Conservation (phyloP, 352 stramenopile species). For the Phytophthora pini region DNA sequence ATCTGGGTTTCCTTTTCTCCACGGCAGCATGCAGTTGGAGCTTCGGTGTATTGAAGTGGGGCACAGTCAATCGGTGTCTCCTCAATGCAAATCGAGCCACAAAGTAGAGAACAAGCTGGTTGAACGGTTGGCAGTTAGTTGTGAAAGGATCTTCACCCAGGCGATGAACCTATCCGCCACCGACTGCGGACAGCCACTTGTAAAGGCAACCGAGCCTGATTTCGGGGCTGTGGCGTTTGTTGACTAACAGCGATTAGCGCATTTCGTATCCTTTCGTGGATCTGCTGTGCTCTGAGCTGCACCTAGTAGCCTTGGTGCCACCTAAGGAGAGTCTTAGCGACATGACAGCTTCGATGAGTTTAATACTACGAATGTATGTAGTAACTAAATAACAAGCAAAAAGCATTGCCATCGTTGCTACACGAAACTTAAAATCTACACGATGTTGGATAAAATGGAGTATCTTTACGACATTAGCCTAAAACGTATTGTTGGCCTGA, state of each 20-base stretch:
- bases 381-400: too few species aligned
- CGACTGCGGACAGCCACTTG: background rate
- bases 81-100: background rate
- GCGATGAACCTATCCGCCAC: background rate
- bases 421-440: background rate
- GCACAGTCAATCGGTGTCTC: background rate
- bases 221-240: background rate
- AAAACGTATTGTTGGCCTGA: background rate
- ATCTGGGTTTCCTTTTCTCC: background rate
- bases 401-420: too few species aligned
- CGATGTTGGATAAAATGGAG: background rate
- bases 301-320: background rate
- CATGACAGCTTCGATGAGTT: background rate
- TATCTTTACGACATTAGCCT: background rate
- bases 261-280: conserved; percentile 6
- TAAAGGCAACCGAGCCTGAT: conserved; percentile 3
- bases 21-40: background rate
- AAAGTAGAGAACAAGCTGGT: background rate
- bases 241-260: conserved; percentile 6
- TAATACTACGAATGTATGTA: background rate
- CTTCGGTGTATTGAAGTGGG: background rate
- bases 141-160: background rate
- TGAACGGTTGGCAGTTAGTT: background rate
- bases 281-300: conserved; percentile 1
- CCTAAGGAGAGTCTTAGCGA: background rate